A percentile compares a stretch with the other conserved stretches of the same genome.
Evolutionary conservation across 2,329 filamentous ascomycete genomes (phyloP).

Genomic region (Verticillium nubilum): DNA sequence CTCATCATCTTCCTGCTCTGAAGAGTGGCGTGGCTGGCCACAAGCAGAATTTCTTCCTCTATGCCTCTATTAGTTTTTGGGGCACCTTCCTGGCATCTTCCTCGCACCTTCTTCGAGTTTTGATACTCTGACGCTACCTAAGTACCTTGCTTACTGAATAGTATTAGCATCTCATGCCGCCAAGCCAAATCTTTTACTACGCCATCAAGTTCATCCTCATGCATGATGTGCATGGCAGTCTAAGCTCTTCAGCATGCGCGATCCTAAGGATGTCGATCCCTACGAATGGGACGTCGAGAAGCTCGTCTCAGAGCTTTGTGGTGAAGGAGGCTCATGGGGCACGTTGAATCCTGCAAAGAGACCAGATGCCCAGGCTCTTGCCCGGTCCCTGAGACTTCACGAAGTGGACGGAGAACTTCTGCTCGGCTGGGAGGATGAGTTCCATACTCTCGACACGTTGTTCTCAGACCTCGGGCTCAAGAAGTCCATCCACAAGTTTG

Average conservation of each 20-base stretch:
- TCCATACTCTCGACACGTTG: slow-evolving; percentile 40
- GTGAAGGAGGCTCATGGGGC: slow-evolving; percentile 41
- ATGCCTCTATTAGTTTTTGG: too few relatives aligned
- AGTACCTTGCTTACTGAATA: too few relatives aligned
- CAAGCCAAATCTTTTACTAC: not conserved
- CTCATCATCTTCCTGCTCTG: too few relatives aligned
- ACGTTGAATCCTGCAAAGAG: slow-evolving; percentile 30
- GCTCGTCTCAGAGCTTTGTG: slow-evolving; percentile 62
- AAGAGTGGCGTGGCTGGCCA: too few relatives aligned
- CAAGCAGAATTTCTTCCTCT: too few relatives aligned
- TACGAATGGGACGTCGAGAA: slow-evolving; percentile 66
- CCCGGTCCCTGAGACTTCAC: slow-evolving; percentile 51
- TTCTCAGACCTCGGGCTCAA: slow-evolving; percentile 50
- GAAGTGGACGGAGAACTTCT: slow-evolving; percentile 61
- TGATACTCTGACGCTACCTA: too few relatives aligned
- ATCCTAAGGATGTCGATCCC: slow-evolving; percentile 52
- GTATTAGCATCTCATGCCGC: not conserved
- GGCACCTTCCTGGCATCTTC: too few relatives aligned
- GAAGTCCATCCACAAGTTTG: slow-evolving; percentile 51
- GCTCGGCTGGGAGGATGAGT: slow-evolving; percentile 49
- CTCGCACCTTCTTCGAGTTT: too few relatives aligned
- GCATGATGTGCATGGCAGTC: not conserved
- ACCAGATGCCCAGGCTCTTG: slow-evolving; percentile 48
- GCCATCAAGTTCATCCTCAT: not conserved
- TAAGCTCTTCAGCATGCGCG: slow-evolving; percentile 18